These are phyloP conservation scores for Akebia trifoliata DNA, from an alignment of 164 flowering plant species.

Conservation along the genomic window DNA sequence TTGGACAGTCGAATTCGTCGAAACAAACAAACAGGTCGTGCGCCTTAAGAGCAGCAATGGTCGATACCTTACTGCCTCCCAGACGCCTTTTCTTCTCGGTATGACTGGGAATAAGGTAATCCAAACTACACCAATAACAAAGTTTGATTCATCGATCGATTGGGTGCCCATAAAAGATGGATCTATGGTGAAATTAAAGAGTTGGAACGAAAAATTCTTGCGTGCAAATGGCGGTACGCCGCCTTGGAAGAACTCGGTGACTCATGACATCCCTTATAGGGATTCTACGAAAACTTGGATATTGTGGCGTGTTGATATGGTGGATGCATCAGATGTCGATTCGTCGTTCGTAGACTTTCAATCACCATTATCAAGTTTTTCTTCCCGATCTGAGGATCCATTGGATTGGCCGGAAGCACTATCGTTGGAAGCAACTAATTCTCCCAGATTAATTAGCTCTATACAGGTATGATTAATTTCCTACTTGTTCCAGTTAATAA, in stretches of 20 bases:
- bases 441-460: too few species aligned
- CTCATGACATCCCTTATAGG: conserved; percentile 49
- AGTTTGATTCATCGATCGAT: conserved; percentile 22
- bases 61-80: conserved; percentile 49
- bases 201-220: conserved; percentile 40
- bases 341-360: conserved; percentile 19
- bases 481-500: too few species aligned
- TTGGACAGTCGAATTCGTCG: conserved; percentile 48
- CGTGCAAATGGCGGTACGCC: conserved; percentile 77
- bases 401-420: conserved; percentile 29
- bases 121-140: conserved; percentile 22
- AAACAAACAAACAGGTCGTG: conserved; percentile 14
- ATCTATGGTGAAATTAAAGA: conserved; percentile 49
- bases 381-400: conserved; percentile 35
- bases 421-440: conserved; percentile 11
- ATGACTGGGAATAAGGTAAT: conserved; percentile 53
- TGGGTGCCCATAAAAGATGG: conserved; percentile 77
- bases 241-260: conserved; percentile 73
- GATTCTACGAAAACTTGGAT: conserved; percentile 41
- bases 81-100: conserved; percentile 44
- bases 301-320: conserved; percentile 60
- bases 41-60: conserved; percentile 50
- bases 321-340: conserved; percentile 19
- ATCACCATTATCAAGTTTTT: conserved; percentile 31
- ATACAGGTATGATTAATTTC: too few species aligned